Base-by-base conservation (phyloP, 1,284 basidiomycete species). In the Athelia psychrophila region DNA sequence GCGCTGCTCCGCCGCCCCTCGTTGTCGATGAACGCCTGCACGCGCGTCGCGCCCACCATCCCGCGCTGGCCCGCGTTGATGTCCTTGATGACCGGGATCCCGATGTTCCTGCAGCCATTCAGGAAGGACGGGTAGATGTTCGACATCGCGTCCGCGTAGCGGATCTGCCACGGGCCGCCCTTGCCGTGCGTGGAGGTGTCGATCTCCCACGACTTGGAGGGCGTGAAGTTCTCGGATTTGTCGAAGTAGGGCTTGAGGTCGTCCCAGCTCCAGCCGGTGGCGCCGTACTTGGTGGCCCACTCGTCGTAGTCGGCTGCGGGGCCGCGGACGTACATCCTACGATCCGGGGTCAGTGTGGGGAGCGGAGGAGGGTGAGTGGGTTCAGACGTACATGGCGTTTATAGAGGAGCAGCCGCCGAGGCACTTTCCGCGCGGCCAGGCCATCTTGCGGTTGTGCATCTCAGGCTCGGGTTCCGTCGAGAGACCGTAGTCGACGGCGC, bases 281-380 rank as follows among this genome's bases (percentile, higher is more conserved):
- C 62, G 16, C 15, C 65, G 46, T 51, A 73, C 59, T 65, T 33
- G 61, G 56, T 48, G 74, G 56, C 15, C 75, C 75, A 77, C 10
- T 62, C 58, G 44, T 73, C 68, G 48, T 73, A 77, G 51, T 77
- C 75, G 58, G 58, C 55, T 6, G 65, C 60, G 16, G 59, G 52
- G 50, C 67, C 58, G 25, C 60, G 57, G 46, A 61, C 60, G 52
- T 63, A 57, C 44, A 58, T 85, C 68, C 86, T 88, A 51, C 2
- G 23, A n/a, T n/a, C n/a, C 42, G 10, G 8, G 19, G 19, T 22
- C 20, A 19, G 13, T 25, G 48, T 48, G 25, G 59, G 36, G 53
- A 56, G 23, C 38, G 38, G 22, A 35, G 44, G 24, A 32, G 42
- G 15, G 12, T 23, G 16, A 35, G 36, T 12, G 10, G n/a, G n/a